A percentile compares a stretch with the other conserved stretches of the same genome.
phyloP scores from a whole-genome alignment of 352 stramenopile genomes.

The Globisporangium okanoganense region DNA sequence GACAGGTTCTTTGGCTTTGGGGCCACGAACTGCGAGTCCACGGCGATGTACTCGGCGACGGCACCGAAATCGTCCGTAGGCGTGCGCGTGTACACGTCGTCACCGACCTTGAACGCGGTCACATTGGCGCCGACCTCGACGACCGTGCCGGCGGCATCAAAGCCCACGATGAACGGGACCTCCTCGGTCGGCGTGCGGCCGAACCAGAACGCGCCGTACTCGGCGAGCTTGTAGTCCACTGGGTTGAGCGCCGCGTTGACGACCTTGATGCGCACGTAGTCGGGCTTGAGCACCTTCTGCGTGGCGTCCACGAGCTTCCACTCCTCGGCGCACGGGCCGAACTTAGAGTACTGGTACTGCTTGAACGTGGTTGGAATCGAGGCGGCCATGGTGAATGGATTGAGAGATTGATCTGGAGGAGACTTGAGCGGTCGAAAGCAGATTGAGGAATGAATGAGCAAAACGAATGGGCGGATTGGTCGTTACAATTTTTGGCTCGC shows the following conservation, averaged over 20 bases:
- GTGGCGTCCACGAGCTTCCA: constrained; percentile 17
- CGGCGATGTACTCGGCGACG: constrained; percentile 16
- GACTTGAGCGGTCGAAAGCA: constrained; percentile 5
- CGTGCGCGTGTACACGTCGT: constrained; percentile 37
- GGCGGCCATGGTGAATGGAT: constrained; percentile 6
- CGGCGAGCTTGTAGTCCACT: constrained; percentile 58
- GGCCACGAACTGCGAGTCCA: constrained; percentile 17
- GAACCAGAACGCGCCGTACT: constrained; percentile 28
- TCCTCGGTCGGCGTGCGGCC: constrained; percentile 22
- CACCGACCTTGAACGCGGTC: constrained; percentile 43
- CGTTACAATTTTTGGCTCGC: too few species aligned
- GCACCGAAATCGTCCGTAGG: background rate
- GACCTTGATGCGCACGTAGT: constrained; percentile 57
- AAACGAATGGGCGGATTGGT: background rate
- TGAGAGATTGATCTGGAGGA: background rate
- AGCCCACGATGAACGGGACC: constrained; percentile 40
- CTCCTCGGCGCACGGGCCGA: constrained; percentile 4
- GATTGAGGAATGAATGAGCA: background rate
- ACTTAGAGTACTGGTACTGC: constrained; percentile 7
- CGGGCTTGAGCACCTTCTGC: constrained; percentile 14
- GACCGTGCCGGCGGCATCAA: constrained; percentile 65
- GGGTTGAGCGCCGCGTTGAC: constrained; percentile 59
- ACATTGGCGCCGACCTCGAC: constrained; percentile 44
- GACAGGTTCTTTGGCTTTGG: constrained; percentile 23
- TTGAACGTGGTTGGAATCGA: constrained; percentile 11